A percentile compares a stretch with the other conserved stretches of the same genome.
Evolutionary conservation across 2,329 filamentous ascomycete genomes (phyloP).

Genomic region (Remersonia thermophila): DNA sequence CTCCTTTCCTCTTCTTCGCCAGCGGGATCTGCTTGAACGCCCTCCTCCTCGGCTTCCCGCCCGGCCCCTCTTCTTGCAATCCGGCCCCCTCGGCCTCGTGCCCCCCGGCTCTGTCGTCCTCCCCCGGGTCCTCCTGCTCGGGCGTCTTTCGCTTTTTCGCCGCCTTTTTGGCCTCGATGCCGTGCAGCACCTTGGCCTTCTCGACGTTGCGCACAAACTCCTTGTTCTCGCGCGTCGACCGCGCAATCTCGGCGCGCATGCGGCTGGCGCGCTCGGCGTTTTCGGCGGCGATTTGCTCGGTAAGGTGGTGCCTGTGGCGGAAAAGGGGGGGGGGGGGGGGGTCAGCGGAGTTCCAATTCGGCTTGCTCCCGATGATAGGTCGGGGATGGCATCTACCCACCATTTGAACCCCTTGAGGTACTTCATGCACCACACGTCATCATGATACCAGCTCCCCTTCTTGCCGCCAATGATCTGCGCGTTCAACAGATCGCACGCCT

Average conservation of each 20-base stretch:
- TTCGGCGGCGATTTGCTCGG: slow-evolving; percentile 65
- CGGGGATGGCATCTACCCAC: slow-evolving; percentile 28
- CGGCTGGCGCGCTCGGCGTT: slow-evolving; percentile 66
- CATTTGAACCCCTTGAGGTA: slow-evolving; percentile 81
- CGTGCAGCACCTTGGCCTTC: slow-evolving; percentile 64
- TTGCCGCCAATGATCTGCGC: slow-evolving; percentile 69
- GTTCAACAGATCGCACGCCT: slow-evolving; percentile 65
- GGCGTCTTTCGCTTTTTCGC: slow-evolving; percentile 32
- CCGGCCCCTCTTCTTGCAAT: slow-evolving; percentile 12
- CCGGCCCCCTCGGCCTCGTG: slow-evolving; percentile 12
- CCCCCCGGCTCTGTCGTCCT: slow-evolving; percentile 25
- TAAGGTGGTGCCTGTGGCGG: slow-evolving; percentile 9
- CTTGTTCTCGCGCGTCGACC: slow-evolving; percentile 68
- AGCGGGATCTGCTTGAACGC: slow-evolving; percentile 57
- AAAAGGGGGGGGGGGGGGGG: too few species aligned
- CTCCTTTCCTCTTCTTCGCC: slow-evolving; percentile 40
- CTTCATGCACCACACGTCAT: slow-evolving; percentile 75
- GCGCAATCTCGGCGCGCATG: slow-evolving; percentile 65
- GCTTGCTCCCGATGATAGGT: too few species aligned
- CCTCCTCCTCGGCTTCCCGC: slow-evolving; percentile 25
- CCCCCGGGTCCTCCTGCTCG: slow-evolving; percentile 15
- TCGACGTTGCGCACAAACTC: slow-evolving; percentile 70
- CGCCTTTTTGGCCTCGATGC: slow-evolving; percentile 47
- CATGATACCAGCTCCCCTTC: slow-evolving; percentile 71
- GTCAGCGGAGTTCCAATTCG: too few species aligned